Percentiles rank a stretch among this genome's conserved stretches.
Conservation (phyloP, 2,329 filamentous ascomycete species). For the Helminthosporium solani region DNA sequence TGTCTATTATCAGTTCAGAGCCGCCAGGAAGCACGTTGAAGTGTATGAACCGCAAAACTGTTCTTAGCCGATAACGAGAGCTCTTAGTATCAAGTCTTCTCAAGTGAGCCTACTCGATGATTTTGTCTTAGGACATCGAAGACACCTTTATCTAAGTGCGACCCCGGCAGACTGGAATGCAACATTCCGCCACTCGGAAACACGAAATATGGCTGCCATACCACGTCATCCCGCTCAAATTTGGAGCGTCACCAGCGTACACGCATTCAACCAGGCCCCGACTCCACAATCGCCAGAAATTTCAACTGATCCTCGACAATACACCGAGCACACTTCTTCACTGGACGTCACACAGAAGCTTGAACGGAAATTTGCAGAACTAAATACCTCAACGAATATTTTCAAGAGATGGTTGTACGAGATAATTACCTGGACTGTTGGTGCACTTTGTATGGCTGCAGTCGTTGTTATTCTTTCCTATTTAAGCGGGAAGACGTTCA, state of each 20-base stretch:
- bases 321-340: neutral
- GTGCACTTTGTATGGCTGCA: slow-evolving; percentile 35
- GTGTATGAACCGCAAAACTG: no score
- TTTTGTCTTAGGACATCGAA: no score
- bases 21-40: no score
- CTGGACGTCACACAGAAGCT: slow-evolving; percentile 21
- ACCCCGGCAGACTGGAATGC: no score
- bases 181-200: no score
- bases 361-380: slow-evolving; percentile 24
- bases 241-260: neutral
- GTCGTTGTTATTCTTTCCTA: slow-evolving; percentile 37
- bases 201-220: neutral
- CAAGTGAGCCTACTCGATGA: no score
- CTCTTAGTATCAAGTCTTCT: no score
- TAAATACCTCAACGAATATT: slow-evolving; percentile 20
- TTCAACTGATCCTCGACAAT: neutral
- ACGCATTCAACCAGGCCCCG: neutral
- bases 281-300: neutral
- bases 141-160: no score
- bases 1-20: no score
- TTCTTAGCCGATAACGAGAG: no score
- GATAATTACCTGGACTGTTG: slow-evolving; percentile 27
- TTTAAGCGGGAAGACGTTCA: slow-evolving; percentile 29
- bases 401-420: slow-evolving; percentile 33
- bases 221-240: neutral